Conservation (phyloP, 2,329 filamentous ascomycete genomes). For the Beauveria brongniartii region DNA sequence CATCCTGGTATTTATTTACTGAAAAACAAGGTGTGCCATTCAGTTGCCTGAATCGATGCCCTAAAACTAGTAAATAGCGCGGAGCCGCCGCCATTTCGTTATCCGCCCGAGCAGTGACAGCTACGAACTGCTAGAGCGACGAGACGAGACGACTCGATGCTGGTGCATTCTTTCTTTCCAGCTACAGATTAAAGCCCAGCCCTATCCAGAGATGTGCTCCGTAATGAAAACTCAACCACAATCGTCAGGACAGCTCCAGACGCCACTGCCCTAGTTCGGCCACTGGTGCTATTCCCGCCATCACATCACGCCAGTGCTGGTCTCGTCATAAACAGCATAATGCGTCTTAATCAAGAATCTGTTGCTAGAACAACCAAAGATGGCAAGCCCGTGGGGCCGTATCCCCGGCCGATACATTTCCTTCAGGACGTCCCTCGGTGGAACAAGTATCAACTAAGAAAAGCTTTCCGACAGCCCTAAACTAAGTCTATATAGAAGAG, state of each 20-base stretch:
- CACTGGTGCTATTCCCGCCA: neutral
- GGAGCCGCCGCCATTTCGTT: neutral
- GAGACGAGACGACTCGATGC: too few relatives aligned
- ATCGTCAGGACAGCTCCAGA: neutral
- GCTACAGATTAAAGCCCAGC: too few relatives aligned
- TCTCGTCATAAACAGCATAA: neutral
- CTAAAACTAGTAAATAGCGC: neutral
- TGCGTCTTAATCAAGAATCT: neutral
- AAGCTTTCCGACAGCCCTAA: neutral
- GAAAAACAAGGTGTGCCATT: conserved; percentile 6
- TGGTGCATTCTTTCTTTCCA: too few relatives aligned
- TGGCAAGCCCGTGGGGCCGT: too few relatives aligned
- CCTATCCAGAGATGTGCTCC: neutral
- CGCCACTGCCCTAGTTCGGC: neutral
- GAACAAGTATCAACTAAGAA: neutral
- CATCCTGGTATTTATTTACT: too few relatives aligned
- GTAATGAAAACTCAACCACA: neutral
- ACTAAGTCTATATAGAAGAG: neutral
- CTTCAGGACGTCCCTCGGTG: neutral
- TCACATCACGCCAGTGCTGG: neutral
- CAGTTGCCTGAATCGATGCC: neutral
- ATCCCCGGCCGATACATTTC: too few relatives aligned
- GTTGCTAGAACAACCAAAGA: neutral
- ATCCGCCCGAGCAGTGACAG: neutral
- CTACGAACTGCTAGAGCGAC: too few relatives aligned